Base-by-base conservation (phyloP, 495 filamentous ascomycete genomes). In the Astrothelium subdiscretum region DNA sequence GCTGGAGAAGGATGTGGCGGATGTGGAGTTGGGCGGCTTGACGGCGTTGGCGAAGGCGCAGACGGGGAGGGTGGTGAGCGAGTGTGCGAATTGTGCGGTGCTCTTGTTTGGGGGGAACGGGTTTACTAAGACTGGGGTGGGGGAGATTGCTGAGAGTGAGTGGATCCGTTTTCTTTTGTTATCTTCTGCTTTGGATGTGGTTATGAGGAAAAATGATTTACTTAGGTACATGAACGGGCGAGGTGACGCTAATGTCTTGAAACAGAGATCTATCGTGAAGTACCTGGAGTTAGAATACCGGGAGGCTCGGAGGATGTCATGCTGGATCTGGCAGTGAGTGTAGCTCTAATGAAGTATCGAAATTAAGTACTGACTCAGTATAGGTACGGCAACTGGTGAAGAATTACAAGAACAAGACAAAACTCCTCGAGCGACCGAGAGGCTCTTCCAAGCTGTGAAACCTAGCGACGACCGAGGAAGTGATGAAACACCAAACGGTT, bases 291-390 rank as follows among this genome's bases (percentile, higher is more conserved):
- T 3, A 73, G 85, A 31, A 83, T 89, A 60, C 85, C 86, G 0
- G 87, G 87, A 57, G 87, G 88, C 0, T 84, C 80, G 18, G 88
- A 91, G 70, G 88, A 91, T 72, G 87, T 91, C 2, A 74, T 90
- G 70, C 75, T 90, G 0, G 87, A 90, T 74, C 71, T 90, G 38
- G 82, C 81, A 12, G 78, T 67, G n/a, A 63, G 65, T 38, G 15
- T 38, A 8, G 15, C 15, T 38, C 8, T 15, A 0, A 15, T 38
- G 35, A 38, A 38, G 8, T 15, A 6, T 8, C 8, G 35, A 38
- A 38, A 15, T 15, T 15, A 38, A 38, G 35, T n/a, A 15, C 35
- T 38, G 35, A 38, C 35, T 38, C 35, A 8, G 35, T 15, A 0
- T 38, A 38, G 35, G 35, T 54, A 15, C n/a, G 86, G 32, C 87